Conservation (phyloP, 768 basidiomycete species). For the Agaricus blazei region DNA sequence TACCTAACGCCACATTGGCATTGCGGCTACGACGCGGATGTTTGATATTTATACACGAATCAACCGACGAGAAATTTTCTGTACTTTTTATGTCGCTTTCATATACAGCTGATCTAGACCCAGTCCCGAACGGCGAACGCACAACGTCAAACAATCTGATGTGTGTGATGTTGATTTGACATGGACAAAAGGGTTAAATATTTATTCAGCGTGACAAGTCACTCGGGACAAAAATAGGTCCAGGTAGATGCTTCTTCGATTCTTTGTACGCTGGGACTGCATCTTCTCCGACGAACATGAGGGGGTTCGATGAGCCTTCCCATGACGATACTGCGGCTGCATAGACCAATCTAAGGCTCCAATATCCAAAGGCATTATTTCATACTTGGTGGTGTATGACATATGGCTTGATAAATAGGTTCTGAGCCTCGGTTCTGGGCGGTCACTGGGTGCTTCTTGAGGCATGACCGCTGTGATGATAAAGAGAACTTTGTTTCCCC, state of each 20-base stretch:
- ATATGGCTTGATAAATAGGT: neutral
- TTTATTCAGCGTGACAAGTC: slow-evolving; percentile 1
- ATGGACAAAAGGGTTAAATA: slow-evolving; percentile 3
- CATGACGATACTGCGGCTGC: slow-evolving; percentile 7
- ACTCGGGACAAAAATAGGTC: slow-evolving; percentile 8
- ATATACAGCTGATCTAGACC: neutral
- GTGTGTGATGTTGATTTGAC: slow-evolving; percentile 1
- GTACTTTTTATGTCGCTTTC: slow-evolving; percentile 1
- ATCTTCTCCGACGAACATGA: slow-evolving; percentile 8
- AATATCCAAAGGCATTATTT: neutral
- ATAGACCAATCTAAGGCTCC: neutral
- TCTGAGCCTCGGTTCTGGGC: neutral
- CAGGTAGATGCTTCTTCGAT: slow-evolving; percentile 1
- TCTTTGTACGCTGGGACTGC: neutral
- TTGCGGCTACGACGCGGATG: slow-evolving; percentile 4
- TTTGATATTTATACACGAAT: slow-evolving; percentile 6
- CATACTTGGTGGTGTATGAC: neutral
- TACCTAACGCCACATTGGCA: slow-evolving; percentile 9
- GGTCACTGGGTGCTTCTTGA: slow-evolving; percentile 3
- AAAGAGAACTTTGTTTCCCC: neutral
- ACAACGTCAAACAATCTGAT: slow-evolving; percentile 10
- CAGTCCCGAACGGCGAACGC: slow-evolving; percentile 1
- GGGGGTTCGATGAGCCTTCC: slow-evolving; percentile 1
- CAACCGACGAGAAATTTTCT: slow-evolving; percentile 2
- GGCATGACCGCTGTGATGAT: neutral